phyloP scores from a whole-genome alignment of 768 basidiomycete species.

The Mycena pura region DNA sequence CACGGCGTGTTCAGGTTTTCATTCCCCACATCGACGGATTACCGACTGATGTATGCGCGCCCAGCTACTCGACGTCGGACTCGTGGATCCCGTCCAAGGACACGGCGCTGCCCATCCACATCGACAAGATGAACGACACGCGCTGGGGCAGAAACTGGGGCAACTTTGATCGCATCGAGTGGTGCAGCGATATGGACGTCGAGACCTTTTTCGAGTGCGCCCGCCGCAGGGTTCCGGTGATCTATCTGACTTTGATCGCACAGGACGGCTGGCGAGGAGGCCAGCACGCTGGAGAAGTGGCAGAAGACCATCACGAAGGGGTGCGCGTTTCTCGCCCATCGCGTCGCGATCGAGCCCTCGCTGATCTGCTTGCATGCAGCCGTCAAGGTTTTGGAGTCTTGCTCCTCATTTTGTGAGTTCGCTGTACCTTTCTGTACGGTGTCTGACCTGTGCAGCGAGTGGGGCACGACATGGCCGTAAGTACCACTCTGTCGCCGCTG shows the following conservation, averaged over 20 bases:
- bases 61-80: constrained; percentile 28
- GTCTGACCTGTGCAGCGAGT: constrained; percentile 17
- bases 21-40: not conserved
- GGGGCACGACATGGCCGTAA: constrained; percentile 39
- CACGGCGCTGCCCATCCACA: constrained; percentile 28
- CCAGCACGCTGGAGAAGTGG: constrained; percentile 19
- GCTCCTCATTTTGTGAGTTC: constrained; percentile 28
- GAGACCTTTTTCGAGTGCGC: constrained; percentile 1
- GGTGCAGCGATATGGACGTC: constrained; percentile 20
- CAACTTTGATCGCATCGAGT: constrained; percentile 31
- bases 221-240: not conserved
- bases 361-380: not conserved
- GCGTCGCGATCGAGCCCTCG: not conserved
- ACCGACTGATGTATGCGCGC: not conserved
- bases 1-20: constrained; percentile 29
- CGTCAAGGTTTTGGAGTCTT: constrained; percentile 31
- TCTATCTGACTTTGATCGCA: not conserved
- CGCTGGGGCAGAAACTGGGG: constrained; percentile 37
- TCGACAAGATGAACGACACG: constrained; percentile 28
- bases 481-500: not conserved
- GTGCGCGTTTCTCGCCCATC: not conserved
- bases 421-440: not conserved
- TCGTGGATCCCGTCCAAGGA: constrained; percentile 30
- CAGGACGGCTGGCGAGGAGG: not conserved
- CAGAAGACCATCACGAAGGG: constrained; percentile 25